Percentiles rank a stretch among this genome's conserved stretches.
phyloP scores from a whole-genome alignment of 352 stramenopile species.

The Phytophthora fragariaefolia region DNA sequence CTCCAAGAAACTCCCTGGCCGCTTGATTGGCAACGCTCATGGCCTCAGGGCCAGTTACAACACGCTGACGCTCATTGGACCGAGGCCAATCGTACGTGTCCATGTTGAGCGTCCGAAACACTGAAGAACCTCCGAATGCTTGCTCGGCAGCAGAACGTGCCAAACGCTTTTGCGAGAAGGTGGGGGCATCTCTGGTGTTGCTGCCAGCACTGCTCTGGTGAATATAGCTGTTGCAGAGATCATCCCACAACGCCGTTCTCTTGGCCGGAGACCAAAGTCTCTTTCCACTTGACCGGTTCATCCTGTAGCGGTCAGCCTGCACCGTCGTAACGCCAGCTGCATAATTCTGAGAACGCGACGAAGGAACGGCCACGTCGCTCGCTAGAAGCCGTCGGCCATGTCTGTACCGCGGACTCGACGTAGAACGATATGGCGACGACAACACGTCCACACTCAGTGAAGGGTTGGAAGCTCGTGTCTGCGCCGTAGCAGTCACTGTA shows the following conservation, averaged over 20 bases:
- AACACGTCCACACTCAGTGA: constrained; percentile 4
- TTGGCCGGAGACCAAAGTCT: constrained; percentile 33
- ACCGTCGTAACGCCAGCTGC: constrained; percentile 40
- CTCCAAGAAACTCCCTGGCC: constrained; percentile 42
- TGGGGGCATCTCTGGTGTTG: constrained; percentile 6
- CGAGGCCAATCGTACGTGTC: constrained; percentile 20
- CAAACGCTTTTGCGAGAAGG: constrained; percentile 28
- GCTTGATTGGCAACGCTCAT: constrained; percentile 46
- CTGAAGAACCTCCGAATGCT: constrained; percentile 32
- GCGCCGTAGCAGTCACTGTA: not conserved
- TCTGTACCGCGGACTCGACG: constrained; percentile 33
- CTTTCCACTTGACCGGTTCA: constrained; percentile 40
- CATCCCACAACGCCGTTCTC: constrained; percentile 28
- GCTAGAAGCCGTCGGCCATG: constrained; percentile 32
- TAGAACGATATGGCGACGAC: constrained; percentile 15
- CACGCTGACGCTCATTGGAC: constrained; percentile 24
- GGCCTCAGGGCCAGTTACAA: constrained; percentile 44
- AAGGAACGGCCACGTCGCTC: constrained; percentile 19
- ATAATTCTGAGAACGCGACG: constrained; percentile 7
- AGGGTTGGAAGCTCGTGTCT: not conserved
- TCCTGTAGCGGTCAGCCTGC: constrained; percentile 39
- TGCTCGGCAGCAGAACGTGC: constrained; percentile 19
- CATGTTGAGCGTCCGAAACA: constrained; percentile 36
- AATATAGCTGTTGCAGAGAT: constrained; percentile 32
- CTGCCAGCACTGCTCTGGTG: constrained; percentile 21